Evolutionary conservation across 345 rosid species (phyloP).

Genomic region (Eutrema heterophyllum): DNA sequence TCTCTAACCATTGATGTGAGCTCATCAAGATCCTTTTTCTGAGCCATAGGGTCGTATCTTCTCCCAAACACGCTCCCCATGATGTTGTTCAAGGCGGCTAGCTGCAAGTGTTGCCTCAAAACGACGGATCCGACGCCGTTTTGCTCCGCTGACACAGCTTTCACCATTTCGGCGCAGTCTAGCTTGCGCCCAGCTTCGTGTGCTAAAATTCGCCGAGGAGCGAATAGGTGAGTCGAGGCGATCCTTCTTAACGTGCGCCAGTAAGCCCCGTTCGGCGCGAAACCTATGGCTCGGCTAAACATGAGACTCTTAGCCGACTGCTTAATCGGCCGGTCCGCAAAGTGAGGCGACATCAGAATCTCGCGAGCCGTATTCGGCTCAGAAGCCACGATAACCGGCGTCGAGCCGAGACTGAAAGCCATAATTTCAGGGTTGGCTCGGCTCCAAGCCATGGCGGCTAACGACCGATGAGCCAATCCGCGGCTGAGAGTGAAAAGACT

Average conservation of each 20-base stretch:
- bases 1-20: conserved; percentile 58
- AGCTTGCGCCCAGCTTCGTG: conserved; percentile 55
- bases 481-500: conserved; percentile 59
- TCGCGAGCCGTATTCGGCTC: conserved; percentile 66
- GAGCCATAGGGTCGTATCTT: conserved; percentile 36
- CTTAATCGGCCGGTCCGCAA: conserved; percentile 86
- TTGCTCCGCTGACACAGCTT: conserved; percentile 41
- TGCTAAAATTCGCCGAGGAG: conserved; percentile 58
- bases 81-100: conserved; percentile 70
- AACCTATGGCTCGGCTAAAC: conserved; percentile 90
- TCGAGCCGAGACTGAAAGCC: conserved; percentile 83
- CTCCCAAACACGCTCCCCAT: conserved; percentile 90
- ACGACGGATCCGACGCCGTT: conserved; percentile 35
- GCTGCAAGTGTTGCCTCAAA: conserved; percentile 62
- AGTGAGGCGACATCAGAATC: conserved; percentile 58
- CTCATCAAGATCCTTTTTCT: conserved; percentile 41
- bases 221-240: conserved; percentile 73
- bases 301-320: conserved; percentile 72
- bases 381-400: conserved; percentile 68
- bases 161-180: conserved; percentile 50
- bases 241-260: conserved; percentile 77
- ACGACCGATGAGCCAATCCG: conserved; percentile 62
- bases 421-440: conserved; percentile 45
- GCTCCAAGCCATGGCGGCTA: conserved; percentile 61
- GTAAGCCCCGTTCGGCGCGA: conserved; percentile 79